phyloP scores from a whole-genome alignment of 805 yeast species.

The Monosporozyma aquatica region DNA sequence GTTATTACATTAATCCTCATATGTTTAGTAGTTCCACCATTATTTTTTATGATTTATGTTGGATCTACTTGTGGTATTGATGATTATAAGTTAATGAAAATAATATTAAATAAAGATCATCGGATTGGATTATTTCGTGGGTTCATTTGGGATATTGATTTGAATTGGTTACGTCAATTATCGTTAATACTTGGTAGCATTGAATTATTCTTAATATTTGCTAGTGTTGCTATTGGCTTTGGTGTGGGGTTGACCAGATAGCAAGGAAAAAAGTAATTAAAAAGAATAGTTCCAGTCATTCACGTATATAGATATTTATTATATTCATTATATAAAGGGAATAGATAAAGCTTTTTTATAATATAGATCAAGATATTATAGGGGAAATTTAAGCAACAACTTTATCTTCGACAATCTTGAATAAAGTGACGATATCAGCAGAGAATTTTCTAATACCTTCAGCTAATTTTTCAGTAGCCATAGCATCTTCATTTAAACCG shows the following conservation, averaged over 20 bases:
- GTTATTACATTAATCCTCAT: constrained; percentile 11
- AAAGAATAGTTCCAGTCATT: too few relatives aligned
- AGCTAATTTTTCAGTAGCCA: constrained; percentile 95
- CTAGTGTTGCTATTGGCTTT: constrained; percentile 39
- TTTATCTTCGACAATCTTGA: constrained; percentile 54
- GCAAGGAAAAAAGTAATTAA: too few relatives aligned
- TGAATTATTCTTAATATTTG: constrained; percentile 26
- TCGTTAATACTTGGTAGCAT: constrained; percentile 29
- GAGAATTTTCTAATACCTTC: constrained; percentile 97
- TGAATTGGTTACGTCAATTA: constrained; percentile 23
- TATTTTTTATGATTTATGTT: constrained; percentile 24
- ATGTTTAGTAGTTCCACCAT: constrained; percentile 22
- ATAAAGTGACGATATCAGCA: constrained; percentile 79
- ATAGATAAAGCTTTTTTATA: neutral
- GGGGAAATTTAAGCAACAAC: constrained; percentile 33
- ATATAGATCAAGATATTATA: neutral
- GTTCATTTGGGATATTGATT: constrained; percentile 25
- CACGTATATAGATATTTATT: neutral
- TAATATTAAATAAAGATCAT: constrained; percentile 21
- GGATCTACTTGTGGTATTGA: constrained; percentile 14
- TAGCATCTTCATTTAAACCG: constrained; percentile 86
- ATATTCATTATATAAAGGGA: neutral
- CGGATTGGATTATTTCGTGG: constrained; percentile 22
- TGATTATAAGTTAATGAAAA: constrained; percentile 20
- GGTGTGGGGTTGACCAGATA: constrained; percentile 33